Evolutionary conservation across 2,329 filamentous ascomycete genomes (phyloP).

Genomic region (Pezicula rhizophila): DNA sequence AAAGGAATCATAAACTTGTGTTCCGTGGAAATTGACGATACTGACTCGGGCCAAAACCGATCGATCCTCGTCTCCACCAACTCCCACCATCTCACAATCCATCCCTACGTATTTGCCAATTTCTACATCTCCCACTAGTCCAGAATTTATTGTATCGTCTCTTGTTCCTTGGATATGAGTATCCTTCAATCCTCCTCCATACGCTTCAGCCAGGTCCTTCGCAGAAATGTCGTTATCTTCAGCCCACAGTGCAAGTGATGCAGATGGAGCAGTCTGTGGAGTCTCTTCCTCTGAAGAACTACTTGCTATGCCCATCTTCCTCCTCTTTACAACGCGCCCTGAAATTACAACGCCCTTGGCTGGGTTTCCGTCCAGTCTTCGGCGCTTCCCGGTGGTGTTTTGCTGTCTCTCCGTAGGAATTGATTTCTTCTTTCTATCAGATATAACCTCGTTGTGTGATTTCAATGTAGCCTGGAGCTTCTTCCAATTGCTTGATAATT

Average conservation of each 20-base stretch:
- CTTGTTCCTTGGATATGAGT: slow-evolving; percentile 40
- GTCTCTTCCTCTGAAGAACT: slow-evolving; percentile 36
- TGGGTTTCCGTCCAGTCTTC: slow-evolving; percentile 23
- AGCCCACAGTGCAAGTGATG: slow-evolving; percentile 54
- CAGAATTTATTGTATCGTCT: slow-evolving; percentile 55
- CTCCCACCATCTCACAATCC: slow-evolving; percentile 98
- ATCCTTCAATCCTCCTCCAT: slow-evolving; percentile 47
- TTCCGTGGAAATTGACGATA: slow-evolving; percentile 87
- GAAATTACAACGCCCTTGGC: slow-evolving; percentile 5
- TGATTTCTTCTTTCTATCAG: slow-evolving; percentile 28
- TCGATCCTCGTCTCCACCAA: slow-evolving; percentile 62
- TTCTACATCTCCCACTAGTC: slow-evolving; percentile 54
- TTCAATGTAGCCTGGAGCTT: slow-evolving; percentile 58
- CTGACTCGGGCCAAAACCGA: slow-evolving; percentile 82
- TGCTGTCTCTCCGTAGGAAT: slow-evolving; percentile 22
- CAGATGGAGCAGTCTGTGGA: slow-evolving; percentile 37
- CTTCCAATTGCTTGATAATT: slow-evolving; percentile 70
- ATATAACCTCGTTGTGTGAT: slow-evolving; percentile 32
- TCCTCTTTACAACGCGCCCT: slow-evolving; percentile 8
- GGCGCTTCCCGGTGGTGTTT: slow-evolving; percentile 27
- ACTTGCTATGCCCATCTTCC: slow-evolving; percentile 50
- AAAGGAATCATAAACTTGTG: slow-evolving; percentile 90
- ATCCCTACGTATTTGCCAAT: slow-evolving; percentile 87
- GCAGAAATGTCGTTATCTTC: slow-evolving; percentile 55
- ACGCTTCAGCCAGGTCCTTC: slow-evolving; percentile 55